These are phyloP conservation scores for Tolypocladium cylindrosporum DNA, from an alignment of 2,329 filamentous ascomycete species.

Conservation along the genomic window DNA sequence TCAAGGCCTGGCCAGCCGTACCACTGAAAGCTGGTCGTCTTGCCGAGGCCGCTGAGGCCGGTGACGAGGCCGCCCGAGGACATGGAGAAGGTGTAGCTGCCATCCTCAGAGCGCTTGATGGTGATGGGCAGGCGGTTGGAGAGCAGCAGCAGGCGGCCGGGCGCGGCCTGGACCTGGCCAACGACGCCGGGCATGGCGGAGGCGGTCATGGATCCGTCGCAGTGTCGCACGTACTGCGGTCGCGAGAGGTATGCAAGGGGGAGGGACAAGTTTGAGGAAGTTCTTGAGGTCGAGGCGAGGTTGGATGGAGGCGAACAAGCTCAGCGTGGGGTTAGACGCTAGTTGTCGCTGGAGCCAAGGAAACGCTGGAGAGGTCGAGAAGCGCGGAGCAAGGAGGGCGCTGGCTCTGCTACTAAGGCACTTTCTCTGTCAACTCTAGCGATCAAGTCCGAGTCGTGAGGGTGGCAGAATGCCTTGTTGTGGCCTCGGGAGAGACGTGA, in stretches of 20 bases:
- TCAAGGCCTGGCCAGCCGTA: constrained; percentile 96
- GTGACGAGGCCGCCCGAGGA: constrained; percentile 94
- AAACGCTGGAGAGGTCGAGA: background rate
- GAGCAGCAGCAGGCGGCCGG: constrained; percentile 63
- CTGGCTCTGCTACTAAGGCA: background rate
- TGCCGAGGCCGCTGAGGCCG: constrained; percentile 81
- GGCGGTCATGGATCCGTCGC: background rate
- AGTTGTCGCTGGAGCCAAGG: background rate
- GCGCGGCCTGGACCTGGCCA: constrained; percentile 20
- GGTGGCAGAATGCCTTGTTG: background rate
- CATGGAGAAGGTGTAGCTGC: constrained; percentile 89
- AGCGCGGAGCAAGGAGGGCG: background rate
- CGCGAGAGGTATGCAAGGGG: background rate
- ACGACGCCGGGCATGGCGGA: constrained; percentile 22
- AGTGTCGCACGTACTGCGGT: background rate
- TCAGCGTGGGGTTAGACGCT: background rate
- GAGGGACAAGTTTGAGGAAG: background rate
- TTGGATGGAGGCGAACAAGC: background rate
- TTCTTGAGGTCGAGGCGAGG: background rate
- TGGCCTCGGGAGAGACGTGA: background rate
- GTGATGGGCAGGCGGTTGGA: constrained; percentile 95
- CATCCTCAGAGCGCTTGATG: constrained; percentile 87
- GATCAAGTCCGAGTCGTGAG: background rate
- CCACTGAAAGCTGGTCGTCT: constrained; percentile 93
- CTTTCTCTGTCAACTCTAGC: background rate